These are phyloP conservation scores for Lophiotrema nucula DNA, from an alignment of 495 filamentous ascomycete species.

Conservation along the genomic window DNA sequence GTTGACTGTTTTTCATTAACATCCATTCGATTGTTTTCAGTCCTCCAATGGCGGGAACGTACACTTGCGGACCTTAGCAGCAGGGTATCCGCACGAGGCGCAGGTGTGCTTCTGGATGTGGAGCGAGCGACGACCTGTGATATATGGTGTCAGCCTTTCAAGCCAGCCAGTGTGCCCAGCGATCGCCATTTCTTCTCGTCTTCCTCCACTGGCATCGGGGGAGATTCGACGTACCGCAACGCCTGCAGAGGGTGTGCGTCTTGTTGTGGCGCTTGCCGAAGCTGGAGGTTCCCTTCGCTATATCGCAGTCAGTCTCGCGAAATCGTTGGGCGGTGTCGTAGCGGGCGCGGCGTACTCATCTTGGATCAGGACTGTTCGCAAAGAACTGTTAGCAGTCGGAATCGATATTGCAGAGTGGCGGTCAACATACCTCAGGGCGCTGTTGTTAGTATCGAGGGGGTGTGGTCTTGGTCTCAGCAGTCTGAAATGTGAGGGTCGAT, in stretches of 20 bases:
- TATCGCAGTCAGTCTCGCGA: slow-evolving; percentile 46
- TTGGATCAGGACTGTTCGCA: slow-evolving; percentile 52
- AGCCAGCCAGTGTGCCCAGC: too few relatives aligned
- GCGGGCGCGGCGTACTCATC: slow-evolving; percentile 53
- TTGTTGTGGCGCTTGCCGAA: slow-evolving; percentile 99
- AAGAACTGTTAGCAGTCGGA: slow-evolving; percentile 1
- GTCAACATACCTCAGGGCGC: slow-evolving; percentile 20
- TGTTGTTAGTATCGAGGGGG: too few relatives aligned
- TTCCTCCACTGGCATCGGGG: background rate
- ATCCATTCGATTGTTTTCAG: slow-evolving; percentile 13
- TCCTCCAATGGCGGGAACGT: slow-evolving; percentile 51
- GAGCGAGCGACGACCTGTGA: slow-evolving; percentile 83
- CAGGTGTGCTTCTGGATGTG: slow-evolving; percentile 99
- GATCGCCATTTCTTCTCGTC: too few relatives aligned
- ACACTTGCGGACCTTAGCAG: slow-evolving; percentile 97
- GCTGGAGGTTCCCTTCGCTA: slow-evolving; percentile 92
- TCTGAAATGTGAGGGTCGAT: too few relatives aligned
- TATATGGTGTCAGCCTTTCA: slow-evolving; percentile 38
- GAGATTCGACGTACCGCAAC: slow-evolving; percentile 78
- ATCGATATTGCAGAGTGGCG: background rate
- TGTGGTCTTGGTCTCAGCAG: too few relatives aligned
- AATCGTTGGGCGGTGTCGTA: background rate
- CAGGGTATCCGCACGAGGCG: slow-evolving; percentile 94
- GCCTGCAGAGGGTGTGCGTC: slow-evolving; percentile 98
- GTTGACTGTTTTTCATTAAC: slow-evolving; percentile 65